These are phyloP conservation scores for Beauveria brongniartii DNA, from an alignment of 2,329 filamentous ascomycete species.

Conservation along the genomic window DNA sequence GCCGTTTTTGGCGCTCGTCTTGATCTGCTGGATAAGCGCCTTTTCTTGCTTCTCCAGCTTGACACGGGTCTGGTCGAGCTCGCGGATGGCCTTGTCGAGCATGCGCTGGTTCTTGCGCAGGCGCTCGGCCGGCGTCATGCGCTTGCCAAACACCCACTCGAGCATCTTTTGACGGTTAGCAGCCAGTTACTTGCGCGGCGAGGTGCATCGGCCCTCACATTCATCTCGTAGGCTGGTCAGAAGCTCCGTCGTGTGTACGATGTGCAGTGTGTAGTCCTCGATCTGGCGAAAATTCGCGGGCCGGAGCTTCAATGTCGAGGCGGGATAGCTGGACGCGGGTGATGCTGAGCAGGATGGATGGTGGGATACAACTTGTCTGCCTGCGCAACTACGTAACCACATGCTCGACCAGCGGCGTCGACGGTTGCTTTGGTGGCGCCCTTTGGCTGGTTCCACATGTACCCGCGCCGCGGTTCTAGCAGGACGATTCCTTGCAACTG, in stretches of 20 bases:
- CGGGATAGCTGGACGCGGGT: not conserved
- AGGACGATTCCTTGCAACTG: not conserved
- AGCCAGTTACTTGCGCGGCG: slow-evolving; percentile 1
- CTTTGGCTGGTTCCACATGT: not conserved
- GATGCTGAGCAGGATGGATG: not conserved
- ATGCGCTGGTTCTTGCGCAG: slow-evolving; percentile 91
- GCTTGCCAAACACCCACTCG: slow-evolving; percentile 99
- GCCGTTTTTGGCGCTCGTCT: slow-evolving; percentile 95
- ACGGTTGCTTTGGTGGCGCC: not conserved
- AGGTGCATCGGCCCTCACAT: slow-evolving; percentile 34
- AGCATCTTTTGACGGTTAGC: slow-evolving; percentile 58
- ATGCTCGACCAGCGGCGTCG: not conserved
- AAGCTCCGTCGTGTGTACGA: not conserved
- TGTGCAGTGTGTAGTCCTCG: not conserved
- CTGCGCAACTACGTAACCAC: slow-evolving; percentile 8
- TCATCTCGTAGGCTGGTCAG: slow-evolving; percentile 36
- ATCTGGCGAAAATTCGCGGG: not conserved
- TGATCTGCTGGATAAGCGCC: slow-evolving; percentile 91
- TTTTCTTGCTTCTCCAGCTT: slow-evolving; percentile 99
- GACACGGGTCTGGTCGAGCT: slow-evolving; percentile 86
- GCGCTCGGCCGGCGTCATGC: slow-evolving; percentile 92
- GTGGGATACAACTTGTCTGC: not conserved
- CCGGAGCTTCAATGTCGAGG: not conserved
- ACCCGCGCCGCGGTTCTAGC: not conserved
- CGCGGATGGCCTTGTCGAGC: slow-evolving; percentile 93